Evolutionary conservation across 2,329 filamentous ascomycete genomes (phyloP), one percentile per base, ranked within the genome.

Genomic region (Byssochlamys sp.): DNA sequence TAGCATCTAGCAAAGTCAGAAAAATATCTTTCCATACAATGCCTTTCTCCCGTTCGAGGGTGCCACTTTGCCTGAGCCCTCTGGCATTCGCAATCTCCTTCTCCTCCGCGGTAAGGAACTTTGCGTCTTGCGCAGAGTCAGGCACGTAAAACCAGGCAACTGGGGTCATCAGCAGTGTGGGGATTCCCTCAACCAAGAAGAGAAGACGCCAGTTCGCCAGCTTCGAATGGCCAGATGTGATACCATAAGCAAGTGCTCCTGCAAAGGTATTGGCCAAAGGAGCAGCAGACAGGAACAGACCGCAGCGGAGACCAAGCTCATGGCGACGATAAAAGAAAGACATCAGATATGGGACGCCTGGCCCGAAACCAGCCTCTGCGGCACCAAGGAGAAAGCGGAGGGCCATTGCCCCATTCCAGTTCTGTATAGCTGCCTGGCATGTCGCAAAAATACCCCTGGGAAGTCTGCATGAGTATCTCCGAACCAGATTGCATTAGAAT

Each of bases 231-330:
- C 84, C 82, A 28, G 81, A 81, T 7, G 84, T 84, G 66, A 89
- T 86, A 3, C 80, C 83, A 58, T 84, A 87, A 1, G 84, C 84
- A 4, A 87, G 74, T 2, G 83, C 84, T 1, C 85, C 85, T 0
- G 90, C 89, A 68, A 95, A 91, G 1, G 85, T 86, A 49, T 89
- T 94, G 1, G 90, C 90, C 3, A 95, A 79, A 1, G 86, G 85
- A 0, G 85, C 84, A 0, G 76, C 75, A 24, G 76, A 75, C 11
- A 80, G 62, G 61, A 84, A 85, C 25, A 85, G 66, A 1, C 81
- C 82, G 55, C 78, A 78, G 2, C 82, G 73, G 29, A 84, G 72
- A 31, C 82, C 82, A 11, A 84, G 70, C 62, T 82, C 80, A 35
- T 81, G 74, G 12, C 83, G 73, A 6, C 81, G 76, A 64, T 85